Evolutionary conservation across 768 basidiomycete genomes (phyloP), one percentile per base, ranked within the genome.

Genomic region (Amanita rimosa): DNA sequence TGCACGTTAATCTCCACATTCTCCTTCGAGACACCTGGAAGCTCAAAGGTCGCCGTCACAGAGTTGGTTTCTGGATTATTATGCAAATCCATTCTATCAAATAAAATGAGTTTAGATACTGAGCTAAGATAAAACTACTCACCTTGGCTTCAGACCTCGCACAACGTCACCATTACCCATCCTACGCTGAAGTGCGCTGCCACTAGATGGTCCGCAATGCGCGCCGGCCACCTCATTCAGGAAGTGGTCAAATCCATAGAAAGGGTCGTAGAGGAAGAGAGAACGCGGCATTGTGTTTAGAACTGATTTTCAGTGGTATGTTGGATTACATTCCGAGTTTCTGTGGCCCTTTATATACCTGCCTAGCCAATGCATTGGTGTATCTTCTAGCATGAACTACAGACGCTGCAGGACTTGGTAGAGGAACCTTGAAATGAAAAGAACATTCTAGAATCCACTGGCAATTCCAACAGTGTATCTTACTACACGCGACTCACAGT

Each of bases 31-130:
- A 81, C 33, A 17, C 79, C 79, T 2, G 81, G 79, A n/a, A 83
- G 64, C 56, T 83, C 79, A 57, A 83, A 79, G 4, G 68, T 62
- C 26, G 78, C 80, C 1, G 73, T 78, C 16, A 81, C 73, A 2
- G 64, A 59, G 57, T 79, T 78, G 43, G 54, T 61, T 16, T 71
- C 66, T 1, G 55, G 27, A 53, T 78, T 63, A 55, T 81, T 78
- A 55, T 76, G 73, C 8, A 81, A 59, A 54, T 81, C 76, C 72
- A 81, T 74, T 55, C 78, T 81, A 50, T n/a, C 37, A 9, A n/a
- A n/a, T n/a, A n/a, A 19, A 21, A 6, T 21, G 2, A 38, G 35
- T 24, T 35, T 40, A n/a, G 14, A 16, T 13, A 24, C 22, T n/a
- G n/a, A n/a, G n/a, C n/a, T n/a, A n/a, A n/a, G n/a, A n/a, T n/a